Evolutionary conservation across 2,329 filamentous ascomycete genomes (phyloP).

Genomic region (Verticillium isaacii): DNA sequence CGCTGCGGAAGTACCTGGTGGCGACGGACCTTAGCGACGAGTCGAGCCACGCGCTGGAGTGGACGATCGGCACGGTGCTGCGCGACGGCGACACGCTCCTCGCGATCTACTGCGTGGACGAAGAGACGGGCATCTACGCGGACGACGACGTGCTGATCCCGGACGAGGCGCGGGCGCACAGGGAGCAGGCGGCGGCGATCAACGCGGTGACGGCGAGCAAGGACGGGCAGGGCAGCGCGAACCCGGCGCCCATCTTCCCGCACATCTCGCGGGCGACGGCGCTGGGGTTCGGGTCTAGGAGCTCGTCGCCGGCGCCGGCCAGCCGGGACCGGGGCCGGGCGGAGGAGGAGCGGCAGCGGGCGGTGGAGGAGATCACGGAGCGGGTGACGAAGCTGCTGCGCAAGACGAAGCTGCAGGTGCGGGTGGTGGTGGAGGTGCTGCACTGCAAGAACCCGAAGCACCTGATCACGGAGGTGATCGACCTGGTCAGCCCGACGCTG

Average conservation of each 20-base stretch:
- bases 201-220: conserved; percentile 52
- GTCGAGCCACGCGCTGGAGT: conserved; percentile 90
- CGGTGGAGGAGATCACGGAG: conserved; percentile 79
- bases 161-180: conserved; percentile 70
- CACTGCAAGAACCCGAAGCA: conserved; percentile 98
- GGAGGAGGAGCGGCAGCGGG: conserved; percentile 75
- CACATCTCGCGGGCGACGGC: conserved; percentile 25
- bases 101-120: conserved; percentile 89
- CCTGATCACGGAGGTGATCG: conserved; percentile 95
- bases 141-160: conserved; percentile 52
- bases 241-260: conserved; percentile 21
- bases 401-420: conserved; percentile 88
- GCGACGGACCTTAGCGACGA: conserved; percentile 93
- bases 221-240: conserved; percentile 16
- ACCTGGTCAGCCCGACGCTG: conserved; percentile 83
- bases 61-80: conserved; percentile 93
- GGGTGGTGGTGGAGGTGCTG: conserved; percentile 91
- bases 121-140: conserved; percentile 63
- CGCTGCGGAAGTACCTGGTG: conserved; percentile 87
- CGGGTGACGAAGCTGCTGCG: conserved; percentile 79
- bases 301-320: conserved; percentile 42
- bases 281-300: conserved; percentile 28
- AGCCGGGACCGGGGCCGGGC: conserved; percentile 50
- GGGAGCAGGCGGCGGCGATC: conserved; percentile 69
- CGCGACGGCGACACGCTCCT: conserved; percentile 92